Evolutionary conservation across 768 basidiomycete genomes (phyloP).

Genomic region (Mycena pura): DNA sequence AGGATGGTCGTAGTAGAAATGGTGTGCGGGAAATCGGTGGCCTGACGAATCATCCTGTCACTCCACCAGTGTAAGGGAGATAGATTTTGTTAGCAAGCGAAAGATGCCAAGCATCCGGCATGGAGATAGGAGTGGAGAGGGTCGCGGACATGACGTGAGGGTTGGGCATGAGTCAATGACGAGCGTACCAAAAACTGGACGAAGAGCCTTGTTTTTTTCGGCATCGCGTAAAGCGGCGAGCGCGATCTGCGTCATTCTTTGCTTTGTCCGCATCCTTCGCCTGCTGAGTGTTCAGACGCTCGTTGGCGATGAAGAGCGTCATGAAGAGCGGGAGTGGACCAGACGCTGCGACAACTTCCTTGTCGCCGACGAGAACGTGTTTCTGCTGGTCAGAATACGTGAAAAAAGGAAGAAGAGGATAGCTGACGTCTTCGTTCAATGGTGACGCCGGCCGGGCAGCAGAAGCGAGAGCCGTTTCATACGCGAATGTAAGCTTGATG

Average conservation of each 20-base stretch:
- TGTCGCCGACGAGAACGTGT: slow-evolving; percentile 14
- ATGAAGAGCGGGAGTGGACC: background rate
- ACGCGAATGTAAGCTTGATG: too few species aligned
- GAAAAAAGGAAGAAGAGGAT: background rate
- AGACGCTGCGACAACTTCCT: background rate
- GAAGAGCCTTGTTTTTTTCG: too few species aligned
- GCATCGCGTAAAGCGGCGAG: too few species aligned
- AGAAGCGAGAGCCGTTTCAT: too few species aligned
- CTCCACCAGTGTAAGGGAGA: background rate
- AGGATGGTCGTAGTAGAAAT: background rate
- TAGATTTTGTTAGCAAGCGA: background rate
- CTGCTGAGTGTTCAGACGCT: background rate
- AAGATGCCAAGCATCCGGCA: background rate
- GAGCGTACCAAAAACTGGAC: background rate
- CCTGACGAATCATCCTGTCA: background rate
- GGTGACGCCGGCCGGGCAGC: too few species aligned
- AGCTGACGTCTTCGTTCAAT: slow-evolving; percentile 1
- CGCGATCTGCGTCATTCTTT: background rate
- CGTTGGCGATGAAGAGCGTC: background rate
- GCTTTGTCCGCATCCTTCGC: background rate
- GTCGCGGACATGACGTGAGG: background rate
- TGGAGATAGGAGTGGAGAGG: background rate
- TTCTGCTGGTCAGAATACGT: background rate
- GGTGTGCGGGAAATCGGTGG: background rate
- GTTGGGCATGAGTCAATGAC: background rate